A percentile compares a stretch with the other conserved stretches of the same genome.
Conservation (phyloP, 345 rosid genomes). For the Heritiera fomes region DNA sequence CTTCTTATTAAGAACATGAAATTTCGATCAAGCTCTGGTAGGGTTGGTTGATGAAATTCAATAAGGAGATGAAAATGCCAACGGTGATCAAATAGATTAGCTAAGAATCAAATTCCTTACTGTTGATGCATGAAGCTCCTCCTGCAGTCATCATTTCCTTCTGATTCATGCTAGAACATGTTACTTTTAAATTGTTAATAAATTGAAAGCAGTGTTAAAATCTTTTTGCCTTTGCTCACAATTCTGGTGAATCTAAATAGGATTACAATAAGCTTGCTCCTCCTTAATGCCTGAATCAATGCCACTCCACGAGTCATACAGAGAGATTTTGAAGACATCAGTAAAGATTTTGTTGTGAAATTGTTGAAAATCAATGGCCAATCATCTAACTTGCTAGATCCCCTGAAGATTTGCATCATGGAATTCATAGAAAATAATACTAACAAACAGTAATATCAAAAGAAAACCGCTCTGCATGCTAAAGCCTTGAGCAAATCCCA, state of each 20-base stretch:
- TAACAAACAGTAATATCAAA: not conserved
- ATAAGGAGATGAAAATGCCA: conserved; percentile 5
- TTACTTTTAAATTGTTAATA: not conserved
- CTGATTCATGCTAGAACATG: not conserved
- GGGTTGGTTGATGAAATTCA: not conserved
- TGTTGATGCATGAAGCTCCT: not conserved
- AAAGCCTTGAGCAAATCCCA: not conserved
- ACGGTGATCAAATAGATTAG: not conserved
- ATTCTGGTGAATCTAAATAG: no score
- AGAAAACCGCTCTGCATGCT: no score
- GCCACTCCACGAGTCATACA: no score
- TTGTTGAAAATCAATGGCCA: no score
- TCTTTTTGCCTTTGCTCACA: not conserved
- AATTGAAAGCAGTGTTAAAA: not conserved
- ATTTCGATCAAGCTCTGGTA: not conserved
- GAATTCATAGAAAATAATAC: not conserved
- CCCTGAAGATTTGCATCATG: not conserved
- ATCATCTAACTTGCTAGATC: not conserved
- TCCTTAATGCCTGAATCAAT: not conserved
- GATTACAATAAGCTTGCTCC: not conserved
- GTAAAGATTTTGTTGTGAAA: no score
- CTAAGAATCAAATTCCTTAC: not conserved
- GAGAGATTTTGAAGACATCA: no score
- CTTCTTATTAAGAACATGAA: conserved; percentile 16
- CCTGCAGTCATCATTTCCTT: not conserved